Conservation (phyloP, 2,329 filamentous ascomycete species). For the Sporothrix curviconia region DNA sequence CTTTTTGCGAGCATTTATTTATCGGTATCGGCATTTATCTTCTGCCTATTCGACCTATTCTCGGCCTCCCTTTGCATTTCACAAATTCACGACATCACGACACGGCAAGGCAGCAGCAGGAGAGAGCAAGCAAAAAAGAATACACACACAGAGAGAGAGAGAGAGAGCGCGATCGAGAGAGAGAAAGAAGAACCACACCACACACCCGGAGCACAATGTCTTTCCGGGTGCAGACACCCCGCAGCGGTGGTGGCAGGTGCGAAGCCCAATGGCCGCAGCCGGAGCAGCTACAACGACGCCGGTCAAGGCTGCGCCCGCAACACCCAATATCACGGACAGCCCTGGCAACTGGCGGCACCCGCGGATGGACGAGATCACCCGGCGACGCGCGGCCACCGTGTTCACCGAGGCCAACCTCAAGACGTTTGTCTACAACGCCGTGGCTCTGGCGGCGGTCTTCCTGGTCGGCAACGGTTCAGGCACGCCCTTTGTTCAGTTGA, state of each 20-base stretch:
- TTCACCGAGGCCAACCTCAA: slow-evolving; percentile 74
- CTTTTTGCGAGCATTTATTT: not conserved
- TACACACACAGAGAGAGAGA: not conserved
- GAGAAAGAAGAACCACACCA: not conserved
- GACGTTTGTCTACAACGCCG: slow-evolving; percentile 61
- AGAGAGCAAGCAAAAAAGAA: not conserved
- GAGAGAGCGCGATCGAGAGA: not conserved
- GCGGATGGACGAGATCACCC: slow-evolving; percentile 76
- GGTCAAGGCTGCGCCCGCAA: not conserved
- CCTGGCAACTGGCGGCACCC: slow-evolving; percentile 89
- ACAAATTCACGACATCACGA: too few species aligned
- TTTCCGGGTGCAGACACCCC: not conserved
- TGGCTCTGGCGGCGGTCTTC: slow-evolving; percentile 27
- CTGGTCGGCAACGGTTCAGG: slow-evolving; percentile 10
- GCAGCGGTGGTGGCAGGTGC: slow-evolving; percentile 7
- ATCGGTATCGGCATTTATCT: not conserved
- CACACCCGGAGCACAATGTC: not conserved
- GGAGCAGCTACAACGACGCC: not conserved
- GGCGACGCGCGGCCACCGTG: slow-evolving; percentile 67
- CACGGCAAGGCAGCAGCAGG: not conserved
- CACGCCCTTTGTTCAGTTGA: slow-evolving; percentile 29
- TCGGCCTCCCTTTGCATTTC: not conserved
- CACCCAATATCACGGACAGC: slow-evolving; percentile 38
- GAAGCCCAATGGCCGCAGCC: not conserved
- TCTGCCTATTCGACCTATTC: not conserved